Evolutionary conservation across 768 basidiomycete genomes (phyloP).

Genomic region (Mycena vulgaris): DNA sequence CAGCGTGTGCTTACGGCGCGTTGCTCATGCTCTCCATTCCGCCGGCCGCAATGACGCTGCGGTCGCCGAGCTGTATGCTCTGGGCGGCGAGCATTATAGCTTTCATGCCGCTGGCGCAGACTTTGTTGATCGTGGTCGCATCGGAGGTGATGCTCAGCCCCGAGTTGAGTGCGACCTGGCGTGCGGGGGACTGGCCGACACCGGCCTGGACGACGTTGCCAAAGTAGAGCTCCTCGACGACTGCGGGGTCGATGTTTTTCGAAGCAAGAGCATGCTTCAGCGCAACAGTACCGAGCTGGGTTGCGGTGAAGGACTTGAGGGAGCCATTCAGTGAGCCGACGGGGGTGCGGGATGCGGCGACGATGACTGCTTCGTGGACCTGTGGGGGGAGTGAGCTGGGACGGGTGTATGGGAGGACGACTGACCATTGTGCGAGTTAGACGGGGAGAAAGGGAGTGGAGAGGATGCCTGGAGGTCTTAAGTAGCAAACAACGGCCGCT

Average conservation of each 20-base stretch:
- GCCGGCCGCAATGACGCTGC: constrained; percentile 90
- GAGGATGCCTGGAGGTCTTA: constrained; percentile 19
- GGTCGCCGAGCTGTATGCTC: constrained; percentile 89
- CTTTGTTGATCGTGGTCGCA: constrained; percentile 99
- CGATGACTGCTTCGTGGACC: constrained; percentile 91
- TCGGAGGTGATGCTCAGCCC: constrained; percentile 90
- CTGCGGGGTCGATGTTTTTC: constrained; percentile 82
- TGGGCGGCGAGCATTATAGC: constrained; percentile 95
- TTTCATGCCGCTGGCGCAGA: constrained; percentile 98
- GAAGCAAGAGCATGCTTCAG: constrained; percentile 92
- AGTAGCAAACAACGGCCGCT: constrained; percentile 27
- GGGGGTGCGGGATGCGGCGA: constrained; percentile 94
- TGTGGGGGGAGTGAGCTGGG: constrained; percentile 33
- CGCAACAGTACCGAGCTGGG: constrained; percentile 90
- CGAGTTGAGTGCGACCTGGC: constrained; percentile 95
- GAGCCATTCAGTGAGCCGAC: constrained; percentile 93
- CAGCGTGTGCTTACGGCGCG: constrained; percentile 82
- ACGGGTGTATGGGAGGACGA: neutral
- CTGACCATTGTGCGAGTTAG: constrained; percentile 59
- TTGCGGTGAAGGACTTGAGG: constrained; percentile 90
- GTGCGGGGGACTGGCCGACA: constrained; percentile 97
- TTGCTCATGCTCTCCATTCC: constrained; percentile 99
- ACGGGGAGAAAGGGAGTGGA: constrained; percentile 24
- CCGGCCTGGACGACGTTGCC: constrained; percentile 99
- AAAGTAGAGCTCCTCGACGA: constrained; percentile 96